phyloP scores from a whole-genome alignment of 2,329 filamentous ascomycete genomes.

The Exophiala sp. region DNA sequence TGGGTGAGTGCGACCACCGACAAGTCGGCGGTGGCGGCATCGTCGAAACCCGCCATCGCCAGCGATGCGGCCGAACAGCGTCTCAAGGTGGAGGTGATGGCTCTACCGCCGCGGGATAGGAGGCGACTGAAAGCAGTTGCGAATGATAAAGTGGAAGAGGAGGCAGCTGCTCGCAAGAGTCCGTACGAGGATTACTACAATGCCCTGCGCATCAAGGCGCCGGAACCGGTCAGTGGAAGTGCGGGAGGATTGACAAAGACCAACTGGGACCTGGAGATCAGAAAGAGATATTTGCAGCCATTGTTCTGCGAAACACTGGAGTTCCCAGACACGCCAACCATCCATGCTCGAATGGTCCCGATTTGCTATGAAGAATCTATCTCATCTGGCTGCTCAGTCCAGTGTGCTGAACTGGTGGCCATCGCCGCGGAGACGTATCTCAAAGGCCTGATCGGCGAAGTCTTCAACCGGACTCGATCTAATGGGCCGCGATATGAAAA shows the following conservation, averaged over 20 bases:
- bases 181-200: constrained; percentile 41
- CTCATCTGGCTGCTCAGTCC: constrained; percentile 46
- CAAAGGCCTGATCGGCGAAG: constrained; percentile 53
- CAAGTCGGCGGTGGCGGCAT: constrained; percentile 40
- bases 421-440: constrained; percentile 58
- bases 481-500: constrained; percentile 55
- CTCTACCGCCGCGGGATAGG: constrained; percentile 54
- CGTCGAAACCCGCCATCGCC: constrained; percentile 45
- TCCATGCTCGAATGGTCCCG: constrained; percentile 56
- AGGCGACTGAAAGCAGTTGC: constrained; percentile 48
- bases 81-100: constrained; percentile 60
- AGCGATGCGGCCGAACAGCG: constrained; percentile 59
- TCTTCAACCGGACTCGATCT: constrained; percentile 50
- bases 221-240: constrained; percentile 53
- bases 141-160: constrained; percentile 24
- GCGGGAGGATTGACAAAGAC: constrained; percentile 69
- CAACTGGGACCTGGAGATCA: constrained; percentile 61
- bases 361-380: constrained; percentile 62
- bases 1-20: constrained; percentile 57
- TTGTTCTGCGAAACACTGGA: constrained; percentile 57
- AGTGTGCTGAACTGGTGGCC: constrained; percentile 55
- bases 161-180: constrained; percentile 19
- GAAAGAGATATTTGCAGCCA: constrained; percentile 58
- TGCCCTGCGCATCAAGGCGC: constrained; percentile 46
- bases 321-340: constrained; percentile 54